Evolutionary conservation across 2,329 filamentous ascomycete genomes (phyloP), one percentile per base, ranked within the genome.

Genomic region (Penicillium hordei): DNA sequence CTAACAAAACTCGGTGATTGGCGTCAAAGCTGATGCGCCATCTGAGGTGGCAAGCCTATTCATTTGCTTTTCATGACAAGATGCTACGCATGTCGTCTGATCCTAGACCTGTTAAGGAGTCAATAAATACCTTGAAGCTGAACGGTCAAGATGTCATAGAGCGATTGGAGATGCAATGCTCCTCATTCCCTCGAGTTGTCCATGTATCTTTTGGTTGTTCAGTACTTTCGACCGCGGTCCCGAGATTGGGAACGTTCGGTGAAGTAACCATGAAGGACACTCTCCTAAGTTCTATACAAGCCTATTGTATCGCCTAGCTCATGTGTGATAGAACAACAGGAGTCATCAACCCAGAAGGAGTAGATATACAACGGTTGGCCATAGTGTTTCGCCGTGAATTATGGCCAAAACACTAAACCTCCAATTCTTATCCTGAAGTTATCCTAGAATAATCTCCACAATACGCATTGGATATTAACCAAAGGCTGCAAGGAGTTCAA

Each of bases 21-120:
- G 49, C 52, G 55, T 61, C 60, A 57, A 59, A 48, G 45, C 6
- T n/a, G 23, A 43, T 33, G 44, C 33, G 15, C 25, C 46, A 25
- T 19, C 29, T 15, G 17, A 34, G 27, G 34, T 57, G 57, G 51
- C 46, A 56, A 58, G 25, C 23, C 7, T 45, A 10, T 12, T 36
- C 17, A 45, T 25, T 36, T 52, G 4, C 31, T 25, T 36, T 36
- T 1, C 2, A 13, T 6, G 5, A 21, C 21, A 21, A 36, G 29
- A 42, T 54, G 39, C 4, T 10, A 43, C 43, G 42, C 31, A 52
- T 52, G 19, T 42, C 40, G 39, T n/a, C 40, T 55, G 36, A 45
- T 46, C 7, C 40, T 6, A 33, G 31, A 8, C 5, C 36, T 21
- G n/a, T n/a, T 4, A 13, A 38, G 19, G 12, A 50, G 34, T 19